These are phyloP conservation scores for Kwoniella shivajii DNA, from an alignment of 1,284 basidiomycete species.

Conservation along the genomic window DNA sequence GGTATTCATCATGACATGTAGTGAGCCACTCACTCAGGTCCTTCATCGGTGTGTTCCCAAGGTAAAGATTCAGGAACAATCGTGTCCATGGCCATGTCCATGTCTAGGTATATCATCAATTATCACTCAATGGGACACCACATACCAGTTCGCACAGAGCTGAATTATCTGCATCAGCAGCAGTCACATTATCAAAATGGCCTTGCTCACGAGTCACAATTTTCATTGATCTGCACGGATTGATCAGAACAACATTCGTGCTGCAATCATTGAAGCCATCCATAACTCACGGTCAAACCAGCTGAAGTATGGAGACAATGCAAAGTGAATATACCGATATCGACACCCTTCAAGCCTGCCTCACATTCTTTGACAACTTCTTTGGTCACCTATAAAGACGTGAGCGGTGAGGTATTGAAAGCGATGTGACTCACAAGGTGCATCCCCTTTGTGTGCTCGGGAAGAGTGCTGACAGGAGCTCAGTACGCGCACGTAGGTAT, in stretches of 20 bases:
- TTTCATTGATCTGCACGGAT: conserved; percentile 46
- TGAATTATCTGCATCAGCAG: conserved; percentile 8
- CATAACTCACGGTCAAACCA: conserved; percentile 80
- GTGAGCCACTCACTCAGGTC: conserved; percentile 65
- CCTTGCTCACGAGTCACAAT: conserved; percentile 44
- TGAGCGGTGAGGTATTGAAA: not conserved
- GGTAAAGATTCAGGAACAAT: conserved; percentile 84
- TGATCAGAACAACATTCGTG: not conserved
- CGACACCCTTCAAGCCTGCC: conserved; percentile 69
- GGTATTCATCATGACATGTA: not conserved
- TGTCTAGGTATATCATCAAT: conserved; percentile 43
- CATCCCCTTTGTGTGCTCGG: conserved; percentile 59
- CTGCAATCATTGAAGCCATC: not conserved
- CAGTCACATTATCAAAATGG: not conserved
- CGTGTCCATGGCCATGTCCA: conserved; percentile 67
- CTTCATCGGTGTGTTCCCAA: conserved; percentile 89
- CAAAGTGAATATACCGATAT: conserved; percentile 60
- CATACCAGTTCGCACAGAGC: conserved; percentile 35
- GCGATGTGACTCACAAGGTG: conserved; percentile 64
- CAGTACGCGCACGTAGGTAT: too few species aligned
- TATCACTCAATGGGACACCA: not conserved
- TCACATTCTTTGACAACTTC: conserved; percentile 72
- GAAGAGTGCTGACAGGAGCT: conserved; percentile 44
- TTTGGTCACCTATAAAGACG: conserved; percentile 58
- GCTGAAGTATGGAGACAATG: conserved; percentile 87